Evolutionary conservation across 495 filamentous ascomycete genomes (phyloP), one percentile per base, ranked within the genome.

Genomic region (Mytilinidion resinicola): DNA sequence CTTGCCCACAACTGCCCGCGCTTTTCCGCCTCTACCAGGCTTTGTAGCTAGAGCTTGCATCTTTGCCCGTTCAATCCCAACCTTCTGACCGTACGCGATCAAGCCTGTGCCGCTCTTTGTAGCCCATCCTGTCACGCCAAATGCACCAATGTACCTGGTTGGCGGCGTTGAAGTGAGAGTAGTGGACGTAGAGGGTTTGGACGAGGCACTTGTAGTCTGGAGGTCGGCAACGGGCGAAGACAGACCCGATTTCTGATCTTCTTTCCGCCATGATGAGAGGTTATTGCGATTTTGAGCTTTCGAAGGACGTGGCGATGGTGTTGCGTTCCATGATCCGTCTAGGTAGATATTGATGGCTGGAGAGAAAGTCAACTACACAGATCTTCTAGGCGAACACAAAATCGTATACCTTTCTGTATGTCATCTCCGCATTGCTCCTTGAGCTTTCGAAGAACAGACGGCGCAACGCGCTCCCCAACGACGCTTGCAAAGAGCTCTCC

Each of bases 51-150:
- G 68, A 20, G 80, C 74, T 52, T 85, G 83, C 6, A 85, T 85
- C 71, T 85, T 91, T 51, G 89, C 83, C 33, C 93, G 85, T 70
- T 96, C 93, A 50, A 98, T 96, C 49, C 78, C 85, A 60, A 96
- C 84, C 19, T 70, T 50, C 59, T 96, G 91, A 1, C 85, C 89
- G 66, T 92, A 86, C 51, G 81, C 85, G 39, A 97, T 58, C 7
- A 96, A 69, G 30, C 77, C 80, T 3, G 67, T 74, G 3, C 93
- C 93, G 67, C 89, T 96, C 63, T 82, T 81, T n/a, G 93, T 97
- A 41, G 89, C 82, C 93, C 93, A 98, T 8, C 84, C 92, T 34
- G 83, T 88, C 6, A 89, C 91, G 14, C 95, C 93, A 73, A 97
- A 95, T 0, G 89, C 88, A 30, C 93, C 93, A 48, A 97, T 78